Evolutionary conservation across 1,284 basidiomycete genomes (phyloP).

Genomic region (Schizophyllum commune): DNA sequence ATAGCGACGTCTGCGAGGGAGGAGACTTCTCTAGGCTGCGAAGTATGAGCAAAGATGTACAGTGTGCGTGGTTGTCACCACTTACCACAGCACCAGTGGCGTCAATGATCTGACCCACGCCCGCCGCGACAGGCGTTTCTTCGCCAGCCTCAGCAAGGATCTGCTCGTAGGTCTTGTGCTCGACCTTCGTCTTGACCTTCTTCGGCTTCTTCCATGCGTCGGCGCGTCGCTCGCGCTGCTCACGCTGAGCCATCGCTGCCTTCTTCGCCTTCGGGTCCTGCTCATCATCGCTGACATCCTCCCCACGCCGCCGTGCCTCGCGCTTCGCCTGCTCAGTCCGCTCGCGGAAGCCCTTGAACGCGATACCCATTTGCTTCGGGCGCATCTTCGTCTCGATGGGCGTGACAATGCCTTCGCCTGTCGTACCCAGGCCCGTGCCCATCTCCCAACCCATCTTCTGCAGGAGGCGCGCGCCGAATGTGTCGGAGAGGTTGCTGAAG

Average conservation of each 20-base stretch:
- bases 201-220: slow-evolving; percentile 78
- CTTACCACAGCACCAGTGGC: slow-evolving; percentile 87
- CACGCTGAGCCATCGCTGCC: slow-evolving; percentile 31
- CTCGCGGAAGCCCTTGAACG: slow-evolving; percentile 80
- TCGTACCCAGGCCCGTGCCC: slow-evolving; percentile 75
- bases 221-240: slow-evolving; percentile 51
- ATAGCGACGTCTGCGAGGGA: slow-evolving; percentile 74
- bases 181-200: slow-evolving; percentile 76
- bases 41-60: slow-evolving; percentile 8
- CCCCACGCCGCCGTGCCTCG: slow-evolving; percentile 73
- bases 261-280: slow-evolving; percentile 36
- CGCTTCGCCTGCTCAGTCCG: slow-evolving; percentile 82
- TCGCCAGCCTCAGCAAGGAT: slow-evolving; percentile 80
- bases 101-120: slow-evolving; percentile 84
- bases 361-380: slow-evolving; percentile 80
- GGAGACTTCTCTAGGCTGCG: slow-evolving; percentile 74
- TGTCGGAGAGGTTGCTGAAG: slow-evolving; percentile 68
- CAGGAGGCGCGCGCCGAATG: slow-evolving; percentile 85
- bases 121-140: slow-evolving; percentile 38
- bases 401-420: slow-evolving; percentile 79
- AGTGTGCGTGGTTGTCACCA: slow-evolving; percentile 7
- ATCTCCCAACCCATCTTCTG: slow-evolving; percentile 91
- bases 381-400: slow-evolving; percentile 83
- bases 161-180: slow-evolving; percentile 95
- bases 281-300: slow-evolving; percentile 71